Conservation (phyloP, 2,329 filamentous ascomycete genomes). For the Coniochaeta sp. region DNA sequence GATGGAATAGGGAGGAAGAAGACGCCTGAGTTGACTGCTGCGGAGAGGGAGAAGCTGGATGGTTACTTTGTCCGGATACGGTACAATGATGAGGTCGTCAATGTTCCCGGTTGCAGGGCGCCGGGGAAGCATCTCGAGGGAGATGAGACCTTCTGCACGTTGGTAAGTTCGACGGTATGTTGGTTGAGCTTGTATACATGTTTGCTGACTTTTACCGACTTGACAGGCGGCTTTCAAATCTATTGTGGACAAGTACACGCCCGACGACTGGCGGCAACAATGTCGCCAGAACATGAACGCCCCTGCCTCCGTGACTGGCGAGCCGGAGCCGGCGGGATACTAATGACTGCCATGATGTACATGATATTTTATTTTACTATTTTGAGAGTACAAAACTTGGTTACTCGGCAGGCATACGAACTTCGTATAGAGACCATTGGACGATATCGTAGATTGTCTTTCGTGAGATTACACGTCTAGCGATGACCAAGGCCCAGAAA, state of each 20-base stretch:
- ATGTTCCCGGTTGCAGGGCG: slow-evolving; percentile 71
- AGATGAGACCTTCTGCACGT: slow-evolving; percentile 83
- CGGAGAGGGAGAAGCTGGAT: slow-evolving; percentile 54
- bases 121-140: slow-evolving; percentile 78
- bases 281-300: slow-evolving; percentile 38
- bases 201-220: background rate
- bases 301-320: slow-evolving; percentile 33
- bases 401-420: too few relatives aligned
- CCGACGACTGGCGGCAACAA: slow-evolving; percentile 63
- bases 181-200: background rate
- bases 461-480: too few relatives aligned
- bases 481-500: too few relatives aligned
- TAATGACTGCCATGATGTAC: slow-evolving; percentile 12
- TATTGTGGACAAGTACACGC: slow-evolving; percentile 86
- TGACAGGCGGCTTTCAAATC: slow-evolving; percentile 77
- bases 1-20: slow-evolving; percentile 54
- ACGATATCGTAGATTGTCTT: background rate
- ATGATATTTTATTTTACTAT: too few relatives aligned
- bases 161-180: slow-evolving; percentile 45
- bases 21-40: slow-evolving; percentile 44
- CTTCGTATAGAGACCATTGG: background rate
- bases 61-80: slow-evolving; percentile 83
- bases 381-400: too few relatives aligned
- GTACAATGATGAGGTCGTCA: slow-evolving; percentile 82
- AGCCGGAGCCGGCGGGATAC: slow-evolving; percentile 46